Evolutionary conservation across 202 grass and related monocot genomes (phyloP), one percentile per base, ranked within the genome.

Genomic region (Schoenoplectus tabernaemontani): DNA sequence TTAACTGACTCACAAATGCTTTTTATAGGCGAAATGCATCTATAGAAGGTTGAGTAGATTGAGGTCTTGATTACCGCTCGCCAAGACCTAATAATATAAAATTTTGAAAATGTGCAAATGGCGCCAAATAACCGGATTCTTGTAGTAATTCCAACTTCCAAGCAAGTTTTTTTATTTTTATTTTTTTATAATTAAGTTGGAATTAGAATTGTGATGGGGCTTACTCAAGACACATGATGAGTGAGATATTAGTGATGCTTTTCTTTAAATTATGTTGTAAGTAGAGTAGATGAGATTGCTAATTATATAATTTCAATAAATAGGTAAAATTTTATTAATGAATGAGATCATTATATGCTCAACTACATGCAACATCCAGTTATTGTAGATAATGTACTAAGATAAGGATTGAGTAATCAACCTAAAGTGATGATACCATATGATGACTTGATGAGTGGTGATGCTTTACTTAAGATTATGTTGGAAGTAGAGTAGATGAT

Each of bases 21-120:
- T 83, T 83, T 66, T 83, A 83, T 83, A 77, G 71, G 19, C 22
- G 20, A 71, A 67, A 48, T 71, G 22, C 6, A 71, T 71, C 42
- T 23, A 47, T 63, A 44, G 3, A 28, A 17, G n/a, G 67, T 71
- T 48, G 41, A 71, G 41, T 71, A 71, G 41, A 57, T 76, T 63
- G 43, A 28, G 33, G 60, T 15, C 15, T 53, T 37, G 67, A 37
- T 50, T 77, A 64, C 22, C 1, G 59, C 11, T 41, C 19, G 12
- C 13, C 62, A 17, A 13, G 39, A 20, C 36, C 1, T 65, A 43
- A 66, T 39, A 26, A 56, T 56, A 56, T 56, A 20, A 56, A 19
- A n/a, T 56, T 70, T 82, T 70, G 1, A 70, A 39, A 11, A 82
- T 57, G 51, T 82, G 64, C 47, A 82, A 82, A 71, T 82, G 60